Percentiles rank a stretch among this genome's conserved stretches.
phyloP scores from a whole-genome alignment of 2,329 filamentous ascomycete species.

The Stachybotrys chlorohalonatus region DNA sequence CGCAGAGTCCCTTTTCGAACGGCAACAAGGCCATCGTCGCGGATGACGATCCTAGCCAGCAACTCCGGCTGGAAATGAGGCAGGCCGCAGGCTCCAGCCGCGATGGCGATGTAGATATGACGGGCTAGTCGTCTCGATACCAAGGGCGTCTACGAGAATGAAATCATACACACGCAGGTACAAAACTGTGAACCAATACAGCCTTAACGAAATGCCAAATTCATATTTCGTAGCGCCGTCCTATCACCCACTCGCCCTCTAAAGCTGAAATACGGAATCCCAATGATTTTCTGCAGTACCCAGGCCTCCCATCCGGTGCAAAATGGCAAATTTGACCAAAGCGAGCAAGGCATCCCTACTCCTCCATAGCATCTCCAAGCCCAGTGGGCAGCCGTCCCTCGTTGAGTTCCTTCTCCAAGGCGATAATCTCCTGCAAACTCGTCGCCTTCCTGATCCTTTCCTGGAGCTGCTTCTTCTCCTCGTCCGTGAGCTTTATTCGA shows the following conservation, averaged over 20 bases:
- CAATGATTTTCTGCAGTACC: not conserved
- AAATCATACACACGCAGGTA: not conserved
- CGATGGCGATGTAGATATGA: slow-evolving; percentile 53
- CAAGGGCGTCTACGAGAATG: not conserved
- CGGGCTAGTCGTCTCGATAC: slow-evolving; percentile 27
- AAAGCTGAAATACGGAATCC: not conserved
- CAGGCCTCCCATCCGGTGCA: not conserved
- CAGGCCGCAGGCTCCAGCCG: slow-evolving; percentile 28
- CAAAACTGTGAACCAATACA: not conserved
- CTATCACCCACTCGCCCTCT: not conserved
- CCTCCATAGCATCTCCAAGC: slow-evolving; percentile 53
- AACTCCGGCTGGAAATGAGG: slow-evolving; percentile 46
- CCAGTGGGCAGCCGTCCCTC: slow-evolving; percentile 78
- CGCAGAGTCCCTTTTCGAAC: slow-evolving; percentile 6
- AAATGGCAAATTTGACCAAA: not conserved
- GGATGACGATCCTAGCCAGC: slow-evolving; percentile 36
- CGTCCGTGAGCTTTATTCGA: slow-evolving; percentile 75
- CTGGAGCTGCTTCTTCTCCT: slow-evolving; percentile 77
- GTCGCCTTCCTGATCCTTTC: slow-evolving; percentile 82
- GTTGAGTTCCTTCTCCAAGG: slow-evolving; percentile 82
- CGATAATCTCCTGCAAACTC: slow-evolving; percentile 81
- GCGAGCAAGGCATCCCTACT: slow-evolving; percentile 15
- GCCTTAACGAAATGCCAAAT: not conserved
- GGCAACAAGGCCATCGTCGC: slow-evolving; percentile 16
- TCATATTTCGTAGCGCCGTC: not conserved